Evolutionary conservation across 768 basidiomycete genomes (phyloP), one percentile per base, ranked within the genome.

Genomic region (Psilocybe cyanescens): DNA sequence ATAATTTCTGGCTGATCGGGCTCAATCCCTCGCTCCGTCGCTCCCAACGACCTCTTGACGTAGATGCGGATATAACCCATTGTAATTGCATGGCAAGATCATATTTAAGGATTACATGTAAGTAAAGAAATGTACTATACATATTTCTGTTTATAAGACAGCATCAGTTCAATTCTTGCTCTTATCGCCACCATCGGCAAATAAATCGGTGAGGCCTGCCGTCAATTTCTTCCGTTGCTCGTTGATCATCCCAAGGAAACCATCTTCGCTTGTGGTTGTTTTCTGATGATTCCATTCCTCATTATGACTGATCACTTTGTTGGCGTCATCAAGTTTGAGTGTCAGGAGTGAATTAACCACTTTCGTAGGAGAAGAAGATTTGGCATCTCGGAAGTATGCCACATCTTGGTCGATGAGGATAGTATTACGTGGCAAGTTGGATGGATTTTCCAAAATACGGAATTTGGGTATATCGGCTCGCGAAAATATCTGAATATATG

Each of bases 331-430:
- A 12, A 79, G 70, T 55, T 77, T 73, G 53, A 82, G 58, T 0
- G 78, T 80, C 39, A 83, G 64, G 8, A 81, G 71, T 8, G 78
- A 81, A 57, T 81, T 82, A 16, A 80, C 66, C 1, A 74, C 75
- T 73, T 83, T 82, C n/a, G 75, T 80, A 0, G 82, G 80, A 8
- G 74, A 71, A 14, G 72, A 67, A 2, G 76, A 67, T 3, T 74
- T 70, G 1, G 75, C 68, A 53, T 78, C 70, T 14, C 77, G 75
- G 67, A 69, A 82, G 65, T 82, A 83, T 0, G 76, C 70, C 4
- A 83, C 80, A 57, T 83, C 80, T 65, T 79, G 81, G 65, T 82
- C 80, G 51, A 82, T 78, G 33, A 83, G 71, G 29, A 83, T 71
- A 9, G 72, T 76, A 59, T 69, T 78, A 41, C 72, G 63, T 14